Evolutionary conservation across 1,284 basidiomycete species (phyloP).

Genomic region (Volvariella volvacea): DNA sequence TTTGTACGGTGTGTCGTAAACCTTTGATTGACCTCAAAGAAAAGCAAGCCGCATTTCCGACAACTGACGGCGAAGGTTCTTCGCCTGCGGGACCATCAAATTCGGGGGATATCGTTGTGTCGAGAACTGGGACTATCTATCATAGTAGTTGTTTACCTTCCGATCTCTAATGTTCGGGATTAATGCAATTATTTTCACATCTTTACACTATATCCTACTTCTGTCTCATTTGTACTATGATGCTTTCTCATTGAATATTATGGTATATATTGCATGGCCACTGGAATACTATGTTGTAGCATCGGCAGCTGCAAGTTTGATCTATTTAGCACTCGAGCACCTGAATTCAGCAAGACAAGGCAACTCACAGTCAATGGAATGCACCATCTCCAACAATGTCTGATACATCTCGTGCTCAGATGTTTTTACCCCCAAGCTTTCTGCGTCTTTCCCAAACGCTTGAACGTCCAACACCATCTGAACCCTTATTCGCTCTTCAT

Average conservation of each 20-base stretch:
- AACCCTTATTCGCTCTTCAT: constrained; percentile 73
- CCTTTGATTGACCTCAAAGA: constrained; percentile 21
- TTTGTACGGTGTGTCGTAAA: constrained; percentile 43
- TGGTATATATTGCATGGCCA: neutral
- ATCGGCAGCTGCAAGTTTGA: no score
- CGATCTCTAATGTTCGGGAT: neutral
- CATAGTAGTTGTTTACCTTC: constrained; percentile 42
- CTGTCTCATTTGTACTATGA: neutral
- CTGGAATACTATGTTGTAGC: no score
- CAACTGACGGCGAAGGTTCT: constrained; percentile 6
- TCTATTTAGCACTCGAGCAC: no score
- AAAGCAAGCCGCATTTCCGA: constrained; percentile 1
- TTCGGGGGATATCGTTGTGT: constrained; percentile 40
- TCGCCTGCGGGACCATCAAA: constrained; percentile 12
- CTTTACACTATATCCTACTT: constrained; percentile 1
- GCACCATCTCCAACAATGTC: constrained; percentile 55
- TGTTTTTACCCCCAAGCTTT: constrained; percentile 61
- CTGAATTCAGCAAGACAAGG: neutral
- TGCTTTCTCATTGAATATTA: neutral
- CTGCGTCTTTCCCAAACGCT: constrained; percentile 74
- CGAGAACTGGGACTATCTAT: constrained; percentile 54
- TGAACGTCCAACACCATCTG: constrained; percentile 88
- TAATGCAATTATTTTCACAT: neutral
- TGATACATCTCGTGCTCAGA: constrained; percentile 47
- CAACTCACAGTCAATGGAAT: constrained; percentile 34